Evolutionary conservation across 371 early-diverging fungal genomes (phyloP), one percentile per base, ranked within the genome.

Genomic region (Catenaria anguillulae): DNA sequence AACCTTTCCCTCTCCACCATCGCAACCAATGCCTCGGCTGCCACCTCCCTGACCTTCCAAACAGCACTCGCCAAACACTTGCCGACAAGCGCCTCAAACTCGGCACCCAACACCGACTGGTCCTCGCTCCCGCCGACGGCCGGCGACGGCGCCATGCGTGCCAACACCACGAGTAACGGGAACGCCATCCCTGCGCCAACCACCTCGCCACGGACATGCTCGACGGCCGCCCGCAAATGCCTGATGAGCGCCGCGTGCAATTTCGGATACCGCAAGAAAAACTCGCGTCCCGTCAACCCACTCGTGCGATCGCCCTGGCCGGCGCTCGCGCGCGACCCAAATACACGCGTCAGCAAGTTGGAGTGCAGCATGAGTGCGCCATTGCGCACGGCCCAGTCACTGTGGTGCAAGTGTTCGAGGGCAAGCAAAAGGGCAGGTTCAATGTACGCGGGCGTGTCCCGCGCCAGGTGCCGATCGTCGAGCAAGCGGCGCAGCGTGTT

Each of bases 341-440:
- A 85, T 12, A 85, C 82, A 62, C 92, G 78, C 26, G 83, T 85
- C 13, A 93, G 66, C 54, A 93, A 67, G 0, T 92, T 79, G 8
- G 93, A 84, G 69, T 89, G 94, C 61, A 96, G 67, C 87, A 96
- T 89, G 17, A 91, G 86, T n/a, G 89, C 85, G 58, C 89, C 87
- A 70, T 96, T 96, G 46, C 95, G 85, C 48, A 96, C 84, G 23
- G 93, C 91, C 87, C 93, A 93, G 54, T 83, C 12, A 34, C 43
- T 40, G 24, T 54, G 55, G 26, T 40, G 52, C 35, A 64, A 86
- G 0, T 88, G 88, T 24, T 75, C 74, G 45, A 94, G 84, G 35
- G 88, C 79, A 36, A 92, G 71, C 12, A 82, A 79, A 42, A 88
- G 85, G 0, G 84, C 88, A 12, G 83, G 79, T 21, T 85, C 84